phyloP scores from a whole-genome alignment of 1,284 basidiomycete genomes.

The Pseudomicrostroma phylloplanum region DNA sequence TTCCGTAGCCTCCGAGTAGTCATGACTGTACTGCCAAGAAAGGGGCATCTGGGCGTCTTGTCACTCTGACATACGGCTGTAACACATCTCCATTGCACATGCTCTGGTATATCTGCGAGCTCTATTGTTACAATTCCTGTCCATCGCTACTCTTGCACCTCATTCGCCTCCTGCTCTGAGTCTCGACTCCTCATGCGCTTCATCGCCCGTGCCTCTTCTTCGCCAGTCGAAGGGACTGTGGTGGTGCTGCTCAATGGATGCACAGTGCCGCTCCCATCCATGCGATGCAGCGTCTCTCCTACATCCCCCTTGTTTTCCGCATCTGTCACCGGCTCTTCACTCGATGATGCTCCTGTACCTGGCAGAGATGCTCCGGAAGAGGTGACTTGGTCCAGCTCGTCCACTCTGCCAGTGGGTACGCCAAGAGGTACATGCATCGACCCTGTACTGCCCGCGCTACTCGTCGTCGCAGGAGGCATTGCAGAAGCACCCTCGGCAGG shows the following conservation, averaged over 20 bases:
- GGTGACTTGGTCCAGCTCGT: conserved; percentile 4
- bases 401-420: conserved; percentile 1
- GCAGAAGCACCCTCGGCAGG: neutral
- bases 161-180: no score
- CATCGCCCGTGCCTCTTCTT: no score
- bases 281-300: neutral
- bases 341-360: neutral
- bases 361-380: neutral
- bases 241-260: conserved; percentile 1
- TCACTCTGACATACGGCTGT: no score
- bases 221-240: neutral
- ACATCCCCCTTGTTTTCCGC: neutral
- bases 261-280: neutral
- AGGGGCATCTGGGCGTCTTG: no score
- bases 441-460: neutral
- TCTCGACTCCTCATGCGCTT: no score
- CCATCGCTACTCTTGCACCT: no score
- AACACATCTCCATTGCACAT: no score
- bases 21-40: no score
- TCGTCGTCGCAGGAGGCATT: neutral
- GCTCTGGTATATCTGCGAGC: no score
- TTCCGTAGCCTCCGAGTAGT: no score
- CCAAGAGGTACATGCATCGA: neutral
- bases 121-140: no score
- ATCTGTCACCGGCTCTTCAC: neutral